Evolutionary conservation across 129 eudicot genomes (phyloP).

Genomic region (Ambrosia trifida): DNA sequence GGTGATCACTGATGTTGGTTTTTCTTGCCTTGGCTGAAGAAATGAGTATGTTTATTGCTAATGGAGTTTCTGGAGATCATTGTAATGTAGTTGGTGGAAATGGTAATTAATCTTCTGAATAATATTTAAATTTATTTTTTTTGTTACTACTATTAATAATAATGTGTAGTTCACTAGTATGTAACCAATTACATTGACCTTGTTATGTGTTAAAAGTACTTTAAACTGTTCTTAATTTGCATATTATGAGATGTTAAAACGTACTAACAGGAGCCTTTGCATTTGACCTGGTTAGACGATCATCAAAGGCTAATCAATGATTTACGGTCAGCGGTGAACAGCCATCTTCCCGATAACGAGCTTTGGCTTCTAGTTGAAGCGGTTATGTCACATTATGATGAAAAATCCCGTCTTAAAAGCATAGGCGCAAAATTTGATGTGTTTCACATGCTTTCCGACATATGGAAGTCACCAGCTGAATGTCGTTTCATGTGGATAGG

Average conservation of each 20-base stretch:
- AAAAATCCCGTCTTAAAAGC: constrained; percentile 69
- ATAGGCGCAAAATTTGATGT: constrained; percentile 75
- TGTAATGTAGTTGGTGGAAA: constrained; percentile 41
- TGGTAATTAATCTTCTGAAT: constrained; percentile 35
- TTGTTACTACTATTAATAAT: too few relatives aligned
- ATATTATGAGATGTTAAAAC: not conserved
- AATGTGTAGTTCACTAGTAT: too few relatives aligned
- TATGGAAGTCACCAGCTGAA: constrained; percentile 99
- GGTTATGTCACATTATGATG: constrained; percentile 82
- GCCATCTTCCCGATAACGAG: constrained; percentile 62
- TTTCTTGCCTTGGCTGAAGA: too few relatives aligned
- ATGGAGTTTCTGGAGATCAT: constrained; percentile 57
- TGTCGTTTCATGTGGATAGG: constrained; percentile 99
- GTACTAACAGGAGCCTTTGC: constrained; percentile 70
- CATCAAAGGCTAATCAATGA: constrained; percentile 87
- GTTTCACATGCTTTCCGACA: constrained; percentile 96
- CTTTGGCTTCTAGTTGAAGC: constrained; percentile 76
- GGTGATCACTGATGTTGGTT: too few relatives aligned
- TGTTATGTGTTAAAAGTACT: not conserved
- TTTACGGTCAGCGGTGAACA: constrained; percentile 66
- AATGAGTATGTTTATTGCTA: constrained; percentile 43
- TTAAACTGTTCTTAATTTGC: not conserved
- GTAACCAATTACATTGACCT: not conserved
- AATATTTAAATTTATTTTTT: not conserved
- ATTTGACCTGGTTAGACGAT: constrained; percentile 91